Base-by-base conservation (phyloP, 805 yeast species). In the Saturnispora dispora region DNA sequence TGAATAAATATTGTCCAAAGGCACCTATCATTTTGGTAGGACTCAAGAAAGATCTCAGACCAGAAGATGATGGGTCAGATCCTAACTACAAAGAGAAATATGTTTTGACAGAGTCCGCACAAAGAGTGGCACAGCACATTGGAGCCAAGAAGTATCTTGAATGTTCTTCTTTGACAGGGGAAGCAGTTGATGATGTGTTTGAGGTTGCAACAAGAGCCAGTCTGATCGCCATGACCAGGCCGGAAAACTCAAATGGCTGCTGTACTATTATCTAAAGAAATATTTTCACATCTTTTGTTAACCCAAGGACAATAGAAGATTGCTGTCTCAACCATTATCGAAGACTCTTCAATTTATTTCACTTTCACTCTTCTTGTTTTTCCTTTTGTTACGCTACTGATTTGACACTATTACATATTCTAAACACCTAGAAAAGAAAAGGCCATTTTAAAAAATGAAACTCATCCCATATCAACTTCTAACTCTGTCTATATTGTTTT, bases 121-220 rank as follows among this genome's bases (percentile, higher is more conserved):
- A 83, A 57, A 72, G 71, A 46, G 85, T 82, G 25, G 95, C 96
- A 0, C 75, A 75, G 51, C 77, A 78, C 51, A 85, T 90, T 39
- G 95, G 95, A 4, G 96, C 96, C 1, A 81, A 84, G 56, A 76
- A 73, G 55, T 90, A 87, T 63, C 68, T 90, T 62, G 96, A 90
- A 61, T 88, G 96, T 63, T 85, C 95, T 46, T 88, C 97, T 1
- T 71, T 90, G 57, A 87, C 96, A 2, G 97, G 97, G 4, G 96
- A 88, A 63, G 95, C 95, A 11, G 97, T 90, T 22, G 96, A 89
- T 66, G 95, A 87, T 62, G 90, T 90, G 2, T 89, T 90, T 65
- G 97, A 90, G 67, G 79, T 81, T 47, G 96, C 97, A 15, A 87
- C 96, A 1, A 74, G 97, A 58, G 82, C 90, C 3, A 83, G 93